phyloP scores from a whole-genome alignment of 1,284 basidiomycete species.

The Ustilago lituana region DNA sequence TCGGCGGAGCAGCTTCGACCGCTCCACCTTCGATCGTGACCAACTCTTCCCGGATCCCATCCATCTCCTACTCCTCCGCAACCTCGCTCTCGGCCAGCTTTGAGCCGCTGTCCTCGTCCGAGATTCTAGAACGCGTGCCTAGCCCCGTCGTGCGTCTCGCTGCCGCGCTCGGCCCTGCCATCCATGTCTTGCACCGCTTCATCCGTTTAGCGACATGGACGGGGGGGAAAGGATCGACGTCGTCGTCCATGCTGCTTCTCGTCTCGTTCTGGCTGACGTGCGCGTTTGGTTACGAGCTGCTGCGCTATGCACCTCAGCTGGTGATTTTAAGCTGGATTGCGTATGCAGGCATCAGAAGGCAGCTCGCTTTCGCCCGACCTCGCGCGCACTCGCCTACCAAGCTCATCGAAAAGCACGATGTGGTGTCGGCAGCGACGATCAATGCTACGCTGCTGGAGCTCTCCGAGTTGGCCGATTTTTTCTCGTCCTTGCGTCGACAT shows the following conservation, averaged over 20 bases:
- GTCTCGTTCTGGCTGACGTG: constrained; percentile 56
- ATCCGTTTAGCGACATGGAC: constrained; percentile 63
- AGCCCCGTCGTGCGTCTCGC: constrained; percentile 48
- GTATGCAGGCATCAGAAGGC: constrained; percentile 46
- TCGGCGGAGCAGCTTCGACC: constrained; percentile 5
- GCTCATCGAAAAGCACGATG: constrained; percentile 27
- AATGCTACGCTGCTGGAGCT: constrained; percentile 60
- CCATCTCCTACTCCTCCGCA: constrained; percentile 23
- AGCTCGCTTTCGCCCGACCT: constrained; percentile 38
- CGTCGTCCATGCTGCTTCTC: constrained; percentile 57
- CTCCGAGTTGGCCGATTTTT: constrained; percentile 60
- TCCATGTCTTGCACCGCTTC: constrained; percentile 49
- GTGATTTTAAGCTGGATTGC: constrained; percentile 50
- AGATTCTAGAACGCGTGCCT: constrained; percentile 55
- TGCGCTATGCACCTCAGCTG: constrained; percentile 62
- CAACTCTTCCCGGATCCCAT: constrained; percentile 31
- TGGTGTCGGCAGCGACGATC: constrained; percentile 39
- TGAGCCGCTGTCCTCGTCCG: constrained; percentile 40
- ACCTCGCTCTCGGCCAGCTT: constrained; percentile 39
- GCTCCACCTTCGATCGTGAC: constrained; percentile 32
- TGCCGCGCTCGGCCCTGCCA: constrained; percentile 47
- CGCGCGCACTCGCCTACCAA: constrained; percentile 20
- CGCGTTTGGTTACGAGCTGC: constrained; percentile 62
- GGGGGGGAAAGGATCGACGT: constrained; percentile 44
- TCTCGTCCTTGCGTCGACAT: constrained; percentile 39